phyloP scores from a whole-genome alignment of 352 stramenopile genomes.

The Pseudoperonospora humuli region DNA sequence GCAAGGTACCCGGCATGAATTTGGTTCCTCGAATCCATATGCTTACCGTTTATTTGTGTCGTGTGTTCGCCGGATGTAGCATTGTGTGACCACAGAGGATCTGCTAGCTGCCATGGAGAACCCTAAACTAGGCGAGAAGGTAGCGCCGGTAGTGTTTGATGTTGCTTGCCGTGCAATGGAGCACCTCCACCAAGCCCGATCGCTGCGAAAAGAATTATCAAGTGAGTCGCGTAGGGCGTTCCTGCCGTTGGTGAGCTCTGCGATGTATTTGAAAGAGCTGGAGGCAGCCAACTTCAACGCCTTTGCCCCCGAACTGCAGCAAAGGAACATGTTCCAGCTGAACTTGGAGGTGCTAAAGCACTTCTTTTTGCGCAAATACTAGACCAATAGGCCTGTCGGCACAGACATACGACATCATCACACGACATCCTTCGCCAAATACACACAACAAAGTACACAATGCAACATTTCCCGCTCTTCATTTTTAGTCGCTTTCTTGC shows the following conservation, averaged over 20 bases:
- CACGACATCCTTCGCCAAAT: neutral
- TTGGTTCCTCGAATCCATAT: constrained; percentile 19
- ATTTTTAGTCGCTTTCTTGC: constrained; percentile 19
- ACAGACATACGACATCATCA: neutral
- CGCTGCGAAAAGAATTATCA: constrained; percentile 46
- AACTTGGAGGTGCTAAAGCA: constrained; percentile 68
- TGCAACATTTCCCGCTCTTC: constrained; percentile 10
- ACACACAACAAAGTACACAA: constrained; percentile 21
- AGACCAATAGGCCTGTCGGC: constrained; percentile 22
- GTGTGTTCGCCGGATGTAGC: constrained; percentile 18
- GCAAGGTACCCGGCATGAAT: constrained; percentile 34
- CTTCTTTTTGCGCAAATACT: constrained; percentile 77
- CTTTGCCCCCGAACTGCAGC: constrained; percentile 49
- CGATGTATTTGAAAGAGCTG: constrained; percentile 55
- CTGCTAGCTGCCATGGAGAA: constrained; percentile 56
- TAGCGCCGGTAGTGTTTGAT: constrained; percentile 83
- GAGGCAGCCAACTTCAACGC: constrained; percentile 77
- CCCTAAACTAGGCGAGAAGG: constrained; percentile 46
- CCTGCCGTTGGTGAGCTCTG: constrained; percentile 56
- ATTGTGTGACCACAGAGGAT: constrained; percentile 45
- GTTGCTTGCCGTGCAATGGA: constrained; percentile 78
- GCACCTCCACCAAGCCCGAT: constrained; percentile 68
- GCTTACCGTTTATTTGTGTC: constrained; percentile 17
- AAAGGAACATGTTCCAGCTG: constrained; percentile 49
- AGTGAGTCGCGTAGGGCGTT: constrained; percentile 49